Evolutionary conservation across 2,329 filamentous ascomycete genomes (phyloP), one percentile per base, ranked within the genome.

Genomic region (Claviceps spartinae): DNA sequence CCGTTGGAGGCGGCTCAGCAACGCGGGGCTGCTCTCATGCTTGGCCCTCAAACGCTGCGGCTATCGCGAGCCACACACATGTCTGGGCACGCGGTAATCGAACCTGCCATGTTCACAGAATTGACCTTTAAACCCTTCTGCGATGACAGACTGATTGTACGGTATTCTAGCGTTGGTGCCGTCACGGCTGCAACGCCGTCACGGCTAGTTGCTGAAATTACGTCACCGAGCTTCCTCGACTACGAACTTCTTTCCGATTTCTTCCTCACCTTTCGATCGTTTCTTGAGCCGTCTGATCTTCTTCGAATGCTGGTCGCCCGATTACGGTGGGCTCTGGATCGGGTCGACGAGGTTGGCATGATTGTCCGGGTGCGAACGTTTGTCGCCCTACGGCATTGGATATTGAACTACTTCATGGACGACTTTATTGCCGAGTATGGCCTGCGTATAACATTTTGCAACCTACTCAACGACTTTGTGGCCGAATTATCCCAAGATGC

Each of bases 171-270:
- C 4, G 81, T 80, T 11, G 82, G 83, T 48, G 79, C 88, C 43
- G 90, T 98, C 20, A 84, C 83, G 34, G 93, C 93, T 37, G 93
- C 93, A 14, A 96, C 89, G 0, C 89, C 91, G 1, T 83, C 90
- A 3, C 84, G 93, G 13, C 81, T 98, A 40, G 87, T 98, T 48
- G 90, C 91, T 13, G 90, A 98, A 68, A 96, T 98, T 56, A 97
- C 93, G 0, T 97, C 93, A 0, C 88, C 93, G 16, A 89, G 82
- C 48, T 96, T 97, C 64, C 81, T 98, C 62, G 91, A 98, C 66
- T 98, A 98, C 65, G 91, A 97, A 62, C 77, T 98, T 5, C 80
- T 98, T 4, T 97, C 93, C 1, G 93, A 98, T 66, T 98, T 98
- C 69, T 98, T 98, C 62, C 78, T 98, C 22, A 97, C 93, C 0